Percentiles rank a stretch among this genome's conserved stretches.
Conservation (phyloP, 441 rosid genomes). For the Geranium incanum region DNA sequence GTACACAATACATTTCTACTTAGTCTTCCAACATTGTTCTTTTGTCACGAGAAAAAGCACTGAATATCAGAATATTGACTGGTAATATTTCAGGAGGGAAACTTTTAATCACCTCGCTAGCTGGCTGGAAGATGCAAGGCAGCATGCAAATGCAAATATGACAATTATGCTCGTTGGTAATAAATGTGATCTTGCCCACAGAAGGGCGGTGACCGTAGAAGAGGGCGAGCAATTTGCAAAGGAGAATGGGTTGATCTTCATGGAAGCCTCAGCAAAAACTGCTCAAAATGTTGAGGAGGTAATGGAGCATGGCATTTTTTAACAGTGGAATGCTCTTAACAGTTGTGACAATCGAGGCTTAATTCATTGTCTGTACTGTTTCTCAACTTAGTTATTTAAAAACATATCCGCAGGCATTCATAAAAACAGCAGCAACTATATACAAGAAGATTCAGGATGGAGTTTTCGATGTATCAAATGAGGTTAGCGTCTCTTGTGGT, state of each 20-base stretch:
- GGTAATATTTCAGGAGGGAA: slow-evolving; percentile 55
- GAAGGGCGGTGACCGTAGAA: slow-evolving; percentile 89
- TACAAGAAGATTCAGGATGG: slow-evolving; percentile 98
- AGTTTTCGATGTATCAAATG: slow-evolving; percentile 89
- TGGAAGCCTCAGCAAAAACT: slow-evolving; percentile 99
- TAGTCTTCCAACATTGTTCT: too few relatives aligned
- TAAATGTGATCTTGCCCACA: slow-evolving; percentile 90
- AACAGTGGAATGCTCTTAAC: neutral
- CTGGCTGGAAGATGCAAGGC: slow-evolving; percentile 98
- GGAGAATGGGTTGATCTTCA: slow-evolving; percentile 92
- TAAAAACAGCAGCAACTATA: slow-evolving; percentile 86
- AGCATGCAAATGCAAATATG: slow-evolving; percentile 98
- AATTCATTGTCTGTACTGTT: neutral
- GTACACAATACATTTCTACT: too few relatives aligned
- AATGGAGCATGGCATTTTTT: neutral
- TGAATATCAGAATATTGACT: neutral
- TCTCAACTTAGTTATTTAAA: slow-evolving; percentile 13
- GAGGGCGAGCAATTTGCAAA: slow-evolving; percentile 96
- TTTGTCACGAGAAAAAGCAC: neutral
- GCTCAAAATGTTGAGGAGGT: slow-evolving; percentile 99
- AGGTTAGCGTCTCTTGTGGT: slow-evolving; percentile 32
- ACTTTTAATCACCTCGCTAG: slow-evolving; percentile 94
- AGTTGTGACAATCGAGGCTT: slow-evolving; percentile 4
- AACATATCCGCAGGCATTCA: slow-evolving; percentile 62
- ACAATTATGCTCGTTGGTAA: slow-evolving; percentile 94